phyloP scores from a whole-genome alignment of 305 asterid species.

The Solanum chacoense region DNA sequence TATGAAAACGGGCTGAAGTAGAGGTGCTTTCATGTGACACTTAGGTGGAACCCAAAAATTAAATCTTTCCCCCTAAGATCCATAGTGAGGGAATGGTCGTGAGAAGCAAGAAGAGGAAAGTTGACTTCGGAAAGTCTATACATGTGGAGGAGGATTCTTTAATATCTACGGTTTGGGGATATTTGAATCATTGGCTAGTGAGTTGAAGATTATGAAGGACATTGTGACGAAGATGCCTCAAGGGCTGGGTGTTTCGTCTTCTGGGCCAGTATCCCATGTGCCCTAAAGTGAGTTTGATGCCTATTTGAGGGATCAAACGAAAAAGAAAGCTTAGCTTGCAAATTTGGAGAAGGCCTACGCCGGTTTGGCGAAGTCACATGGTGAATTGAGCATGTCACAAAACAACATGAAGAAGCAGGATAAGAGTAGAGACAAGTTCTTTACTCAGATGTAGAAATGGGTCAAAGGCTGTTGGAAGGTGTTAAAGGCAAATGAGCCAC shows the following conservation, averaged over 20 bases:
- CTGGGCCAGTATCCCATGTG: not conserved
- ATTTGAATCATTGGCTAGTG: not conserved
- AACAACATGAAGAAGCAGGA: not conserved
- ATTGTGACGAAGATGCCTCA: not conserved
- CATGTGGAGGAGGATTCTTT: not conserved
- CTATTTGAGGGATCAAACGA: not conserved
- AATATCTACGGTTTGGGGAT: not conserved
- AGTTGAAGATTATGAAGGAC: not conserved
- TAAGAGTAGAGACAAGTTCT: not conserved
- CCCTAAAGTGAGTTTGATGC: not conserved
- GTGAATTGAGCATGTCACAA: not conserved
- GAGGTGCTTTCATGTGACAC: not conserved
- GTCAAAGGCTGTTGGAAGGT: not conserved
- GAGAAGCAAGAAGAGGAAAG: not conserved
- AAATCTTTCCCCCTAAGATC: not conserved
- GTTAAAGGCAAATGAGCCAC: not conserved
- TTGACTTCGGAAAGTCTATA: not conserved
- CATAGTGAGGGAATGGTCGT: not conserved
- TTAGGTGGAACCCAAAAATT: not conserved
- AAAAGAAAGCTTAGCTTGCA: not conserved
- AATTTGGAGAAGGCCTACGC: not conserved
- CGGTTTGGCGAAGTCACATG: not conserved
- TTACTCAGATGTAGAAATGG: not conserved
- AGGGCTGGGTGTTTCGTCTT: not conserved
- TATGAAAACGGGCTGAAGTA: not conserved